Evolutionary conservation across 2,329 filamentous ascomycete species (phyloP).

Genomic region (Penicillium palitans): DNA sequence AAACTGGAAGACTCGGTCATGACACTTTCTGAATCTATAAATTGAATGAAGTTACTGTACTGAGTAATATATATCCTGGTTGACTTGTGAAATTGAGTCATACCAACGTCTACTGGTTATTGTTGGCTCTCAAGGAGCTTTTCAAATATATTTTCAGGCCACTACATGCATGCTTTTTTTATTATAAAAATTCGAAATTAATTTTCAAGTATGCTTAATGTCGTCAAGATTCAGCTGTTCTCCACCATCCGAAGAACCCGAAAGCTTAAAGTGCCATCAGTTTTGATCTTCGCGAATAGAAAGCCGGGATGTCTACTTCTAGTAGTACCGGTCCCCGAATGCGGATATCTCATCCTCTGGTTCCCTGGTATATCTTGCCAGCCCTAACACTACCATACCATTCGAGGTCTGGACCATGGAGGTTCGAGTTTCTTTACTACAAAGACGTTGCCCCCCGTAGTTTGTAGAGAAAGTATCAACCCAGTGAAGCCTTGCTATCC

Average conservation of each 20-base stretch:
- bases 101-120: too few relatives aligned
- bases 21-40: too few relatives aligned
- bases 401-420: conserved; percentile 18
- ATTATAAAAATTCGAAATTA: background rate
- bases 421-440: conserved; percentile 3
- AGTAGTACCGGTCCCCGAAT: conserved; percentile 15
- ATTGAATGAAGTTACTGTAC: background rate
- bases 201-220: conserved; percentile 1
- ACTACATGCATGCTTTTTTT: too few relatives aligned
- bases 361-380: conserved; percentile 6
- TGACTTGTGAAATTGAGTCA: too few relatives aligned
- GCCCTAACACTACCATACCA: conserved; percentile 7
- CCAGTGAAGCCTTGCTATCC: background rate
- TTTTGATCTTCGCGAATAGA: background rate
- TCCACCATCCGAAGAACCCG: conserved; percentile 13
- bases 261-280: conserved; percentile 9
- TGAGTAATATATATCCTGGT: background rate
- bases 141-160: background rate
- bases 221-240: conserved; percentile 6
- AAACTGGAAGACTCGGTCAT: background rate
- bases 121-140: background rate
- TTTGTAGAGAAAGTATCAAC: background rate
- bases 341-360: conserved; percentile 9
- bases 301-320: background rate
- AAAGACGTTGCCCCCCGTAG: background rate